Percentiles rank a stretch among this genome's conserved stretches.
phyloP scores from a whole-genome alignment of 345 rosid species.

The Barbarea vulgaris region DNA sequence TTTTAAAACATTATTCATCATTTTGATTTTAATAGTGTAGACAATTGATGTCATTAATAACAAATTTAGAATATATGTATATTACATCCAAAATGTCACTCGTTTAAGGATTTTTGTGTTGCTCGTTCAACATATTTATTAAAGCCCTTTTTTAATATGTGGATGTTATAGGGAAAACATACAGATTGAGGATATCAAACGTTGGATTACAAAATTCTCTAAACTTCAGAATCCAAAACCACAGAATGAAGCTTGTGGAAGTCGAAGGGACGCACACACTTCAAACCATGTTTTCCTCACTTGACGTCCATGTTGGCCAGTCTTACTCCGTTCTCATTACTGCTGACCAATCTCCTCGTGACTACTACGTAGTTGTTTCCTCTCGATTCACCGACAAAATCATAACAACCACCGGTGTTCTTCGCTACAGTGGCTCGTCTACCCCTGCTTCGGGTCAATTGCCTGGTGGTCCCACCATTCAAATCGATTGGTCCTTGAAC shows the following conservation, averaged over 20 bases:
- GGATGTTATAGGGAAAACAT: slow-evolving; percentile 48
- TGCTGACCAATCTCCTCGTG: slow-evolving; percentile 47
- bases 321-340: slow-evolving; percentile 69
- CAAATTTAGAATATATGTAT: no score
- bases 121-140: no score
- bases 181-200: slow-evolving; percentile 58
- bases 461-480: slow-evolving; percentile 70
- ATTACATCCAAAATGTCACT: no score
- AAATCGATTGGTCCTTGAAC: slow-evolving; percentile 88
- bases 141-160: neutral
- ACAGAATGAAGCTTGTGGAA: slow-evolving; percentile 59
- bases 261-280: slow-evolving; percentile 66
- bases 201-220: slow-evolving; percentile 59
- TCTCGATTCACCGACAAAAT: slow-evolving; percentile 66
- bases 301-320: slow-evolving; percentile 66
- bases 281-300: slow-evolving; percentile 47
- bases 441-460: slow-evolving; percentile 57
- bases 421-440: slow-evolving; percentile 74
- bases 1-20: no score
- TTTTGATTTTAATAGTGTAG: no score
- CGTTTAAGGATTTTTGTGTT: no score
- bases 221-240: slow-evolving; percentile 54
- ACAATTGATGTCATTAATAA: no score
- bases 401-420: slow-evolving; percentile 70
- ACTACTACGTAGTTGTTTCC: slow-evolving; percentile 57